Base-by-base conservation (phyloP, 2,329 filamentous ascomycete genomes). In the Aureobasidium subglaciale region DNA sequence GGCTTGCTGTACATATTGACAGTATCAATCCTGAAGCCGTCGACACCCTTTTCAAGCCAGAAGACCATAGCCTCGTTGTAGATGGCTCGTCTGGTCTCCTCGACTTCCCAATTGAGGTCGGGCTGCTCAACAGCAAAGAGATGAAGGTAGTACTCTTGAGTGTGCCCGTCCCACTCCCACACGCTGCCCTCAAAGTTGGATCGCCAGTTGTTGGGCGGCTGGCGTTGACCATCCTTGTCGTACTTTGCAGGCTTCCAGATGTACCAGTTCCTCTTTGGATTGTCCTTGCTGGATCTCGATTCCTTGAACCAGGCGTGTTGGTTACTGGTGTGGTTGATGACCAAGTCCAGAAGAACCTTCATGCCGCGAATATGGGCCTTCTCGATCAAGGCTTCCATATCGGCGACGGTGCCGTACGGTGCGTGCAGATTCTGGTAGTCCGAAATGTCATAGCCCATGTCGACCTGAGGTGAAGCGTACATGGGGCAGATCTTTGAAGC, bases 101-200 rank as follows among this genome's bases (percentile, higher is more conserved):
- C 75, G 56, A 85, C 87, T 64, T 91, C 86, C 87, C 88, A 93
- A 70, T 93, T 93, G n/a, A 93, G 76, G 63, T 93, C 89, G 0
- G 89, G 88, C 67, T 92, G 88, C 60, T 88, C 82, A 5, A 79
- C 79, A 6, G 85, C 83, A 67, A 89, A 95, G 10, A 93, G 76
- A 59, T 87, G 83, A 0, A 91, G 79, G 63, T 89, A 91, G 68
- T 89, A 91, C 69, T 91, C 85, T 45, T 78, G 75, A 0, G 86
- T 88, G n/a, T 70, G 66, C 61, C 87, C 82, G 63, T 90, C 87
- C 74, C 82, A 91, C 58, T 83, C 74, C 87, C 86, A 89, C 0
- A 78, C 76, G 58, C 75, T 81, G 9, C 65, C 65, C n/a, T 68
- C 68, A 83, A 87, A 71, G 76, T 82, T 73, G 70, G 79, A 61